Evolutionary conservation across 78 protist genomes (phyloP).

Genomic region (Andalucia godoyi): DNA sequence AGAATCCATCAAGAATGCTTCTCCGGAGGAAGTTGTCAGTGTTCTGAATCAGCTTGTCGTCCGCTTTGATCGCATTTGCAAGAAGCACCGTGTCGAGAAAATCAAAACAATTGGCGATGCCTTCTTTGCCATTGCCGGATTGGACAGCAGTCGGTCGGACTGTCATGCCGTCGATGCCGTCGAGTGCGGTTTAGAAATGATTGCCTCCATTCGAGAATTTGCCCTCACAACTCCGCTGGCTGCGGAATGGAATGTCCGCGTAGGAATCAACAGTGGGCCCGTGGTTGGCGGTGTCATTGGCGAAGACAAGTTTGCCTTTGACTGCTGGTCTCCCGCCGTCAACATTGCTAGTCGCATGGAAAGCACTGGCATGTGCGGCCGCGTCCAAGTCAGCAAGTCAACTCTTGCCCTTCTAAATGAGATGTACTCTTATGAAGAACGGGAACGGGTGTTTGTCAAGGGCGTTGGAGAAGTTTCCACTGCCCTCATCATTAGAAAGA

Average conservation of each 20-base stretch:
- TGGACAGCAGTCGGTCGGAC: too few species aligned
- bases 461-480: too few species aligned
- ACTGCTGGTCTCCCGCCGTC: slow-evolving; percentile 23
- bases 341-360: slow-evolving; percentile 71
- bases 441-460: too few species aligned
- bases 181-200: background rate
- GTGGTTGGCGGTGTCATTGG: slow-evolving; percentile 27
- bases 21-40: background rate
- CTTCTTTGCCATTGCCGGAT: slow-evolving; percentile 12
- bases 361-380: background rate
- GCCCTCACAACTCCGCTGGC: too few species aligned
- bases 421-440: too few species aligned
- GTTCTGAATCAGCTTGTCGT: background rate
- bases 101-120: slow-evolving; percentile 27
- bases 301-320: background rate
- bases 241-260: slow-evolving; percentile 8
- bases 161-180: background rate
- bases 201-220: background rate
- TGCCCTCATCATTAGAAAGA: too few species aligned
- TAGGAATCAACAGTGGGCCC: slow-evolving; percentile 16
- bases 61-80: background rate
- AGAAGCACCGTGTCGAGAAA: background rate
- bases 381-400: slow-evolving; percentile 7
- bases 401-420: too few species aligned
- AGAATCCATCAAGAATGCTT: background rate